Evolutionary conservation across 352 stramenopile genomes (phyloP).

Genomic region (Phytophthora cryptogea): DNA sequence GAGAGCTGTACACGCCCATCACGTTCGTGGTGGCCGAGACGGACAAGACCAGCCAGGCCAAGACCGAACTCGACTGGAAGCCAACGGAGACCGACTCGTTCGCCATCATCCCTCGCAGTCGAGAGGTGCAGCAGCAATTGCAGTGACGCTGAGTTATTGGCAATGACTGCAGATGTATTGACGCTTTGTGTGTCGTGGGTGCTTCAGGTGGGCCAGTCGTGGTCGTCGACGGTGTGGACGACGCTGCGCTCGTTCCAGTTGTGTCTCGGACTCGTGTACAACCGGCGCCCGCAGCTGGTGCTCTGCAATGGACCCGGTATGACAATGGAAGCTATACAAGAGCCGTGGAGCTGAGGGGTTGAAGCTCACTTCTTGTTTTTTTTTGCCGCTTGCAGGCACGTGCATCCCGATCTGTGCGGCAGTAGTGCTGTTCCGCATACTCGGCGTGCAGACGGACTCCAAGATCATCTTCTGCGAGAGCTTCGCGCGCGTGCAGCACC

Average conservation of each 20-base stretch:
- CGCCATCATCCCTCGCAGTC: constrained; percentile 87
- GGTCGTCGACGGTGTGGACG: constrained; percentile 86
- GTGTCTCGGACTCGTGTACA: constrained; percentile 77
- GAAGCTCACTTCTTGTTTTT: neutral
- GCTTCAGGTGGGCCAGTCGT: constrained; percentile 91
- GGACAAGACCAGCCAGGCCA: constrained; percentile 90
- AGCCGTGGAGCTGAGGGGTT: neutral
- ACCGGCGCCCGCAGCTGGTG: constrained; percentile 83
- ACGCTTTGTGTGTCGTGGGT: constrained; percentile 5
- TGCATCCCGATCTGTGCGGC: constrained; percentile 92
- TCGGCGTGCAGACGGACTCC: constrained; percentile 64
- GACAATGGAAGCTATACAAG: constrained; percentile 24
- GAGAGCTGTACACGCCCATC: constrained; percentile 81
- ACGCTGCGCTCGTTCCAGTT: constrained; percentile 82
- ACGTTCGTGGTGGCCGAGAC: constrained; percentile 91
- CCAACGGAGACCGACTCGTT: constrained; percentile 53
- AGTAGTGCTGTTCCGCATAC: constrained; percentile 84
- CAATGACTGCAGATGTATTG: neutral
- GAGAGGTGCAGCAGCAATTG: constrained; percentile 66
- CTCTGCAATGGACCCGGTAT: constrained; percentile 92
- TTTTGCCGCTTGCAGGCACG: constrained; percentile 60
- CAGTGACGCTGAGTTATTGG: neutral
- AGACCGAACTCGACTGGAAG: constrained; percentile 74
- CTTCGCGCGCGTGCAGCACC: constrained; percentile 91
- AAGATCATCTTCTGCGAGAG: constrained; percentile 95